Percentiles rank a stretch among this genome's conserved stretches.
These are phyloP conservation scores for Stagonosporopsis chrysanthemi DNA, from an alignment of 2,329 filamentous ascomycete genomes.

Conservation along the genomic window DNA sequence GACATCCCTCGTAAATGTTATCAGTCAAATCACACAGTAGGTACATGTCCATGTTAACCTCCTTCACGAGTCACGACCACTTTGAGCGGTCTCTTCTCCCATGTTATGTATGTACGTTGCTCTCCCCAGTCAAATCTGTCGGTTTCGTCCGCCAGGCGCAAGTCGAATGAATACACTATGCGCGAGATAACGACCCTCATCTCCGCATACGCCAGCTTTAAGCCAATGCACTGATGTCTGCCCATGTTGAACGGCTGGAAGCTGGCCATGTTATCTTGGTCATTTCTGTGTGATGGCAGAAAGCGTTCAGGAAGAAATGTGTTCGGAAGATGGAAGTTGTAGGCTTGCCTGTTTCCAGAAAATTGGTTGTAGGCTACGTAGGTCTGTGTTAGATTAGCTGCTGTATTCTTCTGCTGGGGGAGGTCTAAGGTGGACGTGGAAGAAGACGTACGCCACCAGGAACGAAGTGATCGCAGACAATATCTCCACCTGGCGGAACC, in stretches of 20 bases:
- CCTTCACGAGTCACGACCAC: conserved; percentile 1
- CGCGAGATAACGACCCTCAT: conserved; percentile 51
- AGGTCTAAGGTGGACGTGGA: background rate
- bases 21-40: too few relatives aligned
- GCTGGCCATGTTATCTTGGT: conserved; percentile 33
- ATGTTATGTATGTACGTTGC: conserved; percentile 34
- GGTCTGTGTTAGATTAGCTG: conserved; percentile 21
- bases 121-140: conserved; percentile 34
- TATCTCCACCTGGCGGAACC: conserved; percentile 32
- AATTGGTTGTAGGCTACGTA: conserved; percentile 43
- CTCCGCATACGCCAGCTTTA: conserved; percentile 40
- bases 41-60: background rate
- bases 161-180: conserved; percentile 52
- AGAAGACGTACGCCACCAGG: conserved; percentile 28
- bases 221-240: conserved; percentile 38
- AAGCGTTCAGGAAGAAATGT: conserved; percentile 48
- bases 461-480: conserved; percentile 32
- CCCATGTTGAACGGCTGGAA: conserved; percentile 41
- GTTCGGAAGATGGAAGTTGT: conserved; percentile 40
- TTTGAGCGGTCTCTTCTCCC: conserved; percentile 28
- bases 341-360: conserved; percentile 33
- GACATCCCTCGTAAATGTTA: too few relatives aligned
- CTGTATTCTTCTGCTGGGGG: background rate
- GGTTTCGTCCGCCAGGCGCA: conserved; percentile 17
- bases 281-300: conserved; percentile 23